These are phyloP conservation scores for Spergularia bocconei DNA, from an alignment of 148 eudicot genomes.

Conservation along the genomic window DNA sequence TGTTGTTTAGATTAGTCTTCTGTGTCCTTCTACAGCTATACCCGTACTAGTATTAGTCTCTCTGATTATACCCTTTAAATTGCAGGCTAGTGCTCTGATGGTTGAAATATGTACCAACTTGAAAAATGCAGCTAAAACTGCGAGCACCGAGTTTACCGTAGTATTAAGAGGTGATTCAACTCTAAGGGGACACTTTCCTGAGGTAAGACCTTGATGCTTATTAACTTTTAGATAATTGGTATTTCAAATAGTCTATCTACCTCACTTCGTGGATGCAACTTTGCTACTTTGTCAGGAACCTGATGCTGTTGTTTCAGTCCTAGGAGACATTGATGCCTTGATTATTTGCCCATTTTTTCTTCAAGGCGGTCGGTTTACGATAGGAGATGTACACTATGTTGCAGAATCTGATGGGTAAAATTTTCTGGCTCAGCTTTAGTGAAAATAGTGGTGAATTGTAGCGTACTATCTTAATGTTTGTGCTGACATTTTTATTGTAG, in stretches of 20 bases:
- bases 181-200: slow-evolving; percentile 94
- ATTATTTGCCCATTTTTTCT: slow-evolving; percentile 99
- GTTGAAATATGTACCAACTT: slow-evolving; percentile 77
- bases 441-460: not conserved
- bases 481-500: slow-evolving; percentile 34
- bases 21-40: not conserved
- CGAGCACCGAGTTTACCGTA: slow-evolving; percentile 65
- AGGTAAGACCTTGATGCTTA: slow-evolving; percentile 45
- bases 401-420: slow-evolving; percentile 80
- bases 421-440: not conserved
- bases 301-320: slow-evolving; percentile 89
- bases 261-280: slow-evolving; percentile 10
- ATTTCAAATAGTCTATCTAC: slow-evolving; percentile 10
- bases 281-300: slow-evolving; percentile 57
- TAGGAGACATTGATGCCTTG: slow-evolving; percentile 93
- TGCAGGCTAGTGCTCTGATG: slow-evolving; percentile 79
- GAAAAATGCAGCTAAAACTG: slow-evolving; percentile 61
- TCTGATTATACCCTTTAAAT: slow-evolving; percentile 19
- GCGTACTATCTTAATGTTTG: slow-evolving; percentile 1
- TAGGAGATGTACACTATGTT: slow-evolving; percentile 86
- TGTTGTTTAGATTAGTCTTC: not conserved
- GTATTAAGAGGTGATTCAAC: slow-evolving; percentile 98
- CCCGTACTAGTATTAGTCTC: not conserved
- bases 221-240: not conserved
- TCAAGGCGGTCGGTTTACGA: slow-evolving; percentile 97